Evolutionary conservation across 257 asterid genomes (phyloP), one percentile per base, ranked within the genome.

Genomic region (Echites panduratus): DNA sequence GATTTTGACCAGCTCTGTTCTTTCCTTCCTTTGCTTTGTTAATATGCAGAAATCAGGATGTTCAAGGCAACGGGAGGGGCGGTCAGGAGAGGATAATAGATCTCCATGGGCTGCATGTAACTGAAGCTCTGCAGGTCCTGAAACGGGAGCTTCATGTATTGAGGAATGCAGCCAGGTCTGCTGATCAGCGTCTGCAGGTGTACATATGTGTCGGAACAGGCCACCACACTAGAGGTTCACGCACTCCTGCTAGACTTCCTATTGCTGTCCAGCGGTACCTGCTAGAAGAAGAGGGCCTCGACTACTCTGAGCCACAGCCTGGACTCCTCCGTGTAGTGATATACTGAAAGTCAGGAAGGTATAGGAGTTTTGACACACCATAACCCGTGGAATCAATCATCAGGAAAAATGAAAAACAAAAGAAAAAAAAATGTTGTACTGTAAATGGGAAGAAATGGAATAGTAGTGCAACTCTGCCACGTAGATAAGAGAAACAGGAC

Each of bases 161-260:
- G 85, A 85, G 82, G 84, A 92, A 87, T 40, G 92, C 94, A 48
- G 99, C 99, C 49, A 82, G 99, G 74, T 78, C 90, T 3, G 84
- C 90, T 80, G 91, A 87, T 72, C 98, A 90, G 72, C 85, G 87
- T 6, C 68, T 95, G 78, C 96, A 90, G 20, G 95, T 88, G 41
- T 92, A 86, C 87, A 87, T 95, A 68, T 92, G 98, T 43, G 99
- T 95, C 22, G 99, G 99, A 68, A 92, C 99, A 0, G 99, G 97
- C 22, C 97, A 95, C 66, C 99, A 92, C 89, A 90, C 93, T 3
- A 85, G 92, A 86, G 99, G 99, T 9, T 76, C 97, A 0, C 89
- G 94, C 8, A 89, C 98, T 52, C 97, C 98, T 4, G 92, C 92
- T 58, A 82, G 98, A 53, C 97, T 95, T 69, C 99, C 97, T 8